Evolutionary conservation across 2,329 filamentous ascomycete genomes (phyloP), one percentile per base, ranked within the genome.

Genomic region (Xylariaceae sp.): DNA sequence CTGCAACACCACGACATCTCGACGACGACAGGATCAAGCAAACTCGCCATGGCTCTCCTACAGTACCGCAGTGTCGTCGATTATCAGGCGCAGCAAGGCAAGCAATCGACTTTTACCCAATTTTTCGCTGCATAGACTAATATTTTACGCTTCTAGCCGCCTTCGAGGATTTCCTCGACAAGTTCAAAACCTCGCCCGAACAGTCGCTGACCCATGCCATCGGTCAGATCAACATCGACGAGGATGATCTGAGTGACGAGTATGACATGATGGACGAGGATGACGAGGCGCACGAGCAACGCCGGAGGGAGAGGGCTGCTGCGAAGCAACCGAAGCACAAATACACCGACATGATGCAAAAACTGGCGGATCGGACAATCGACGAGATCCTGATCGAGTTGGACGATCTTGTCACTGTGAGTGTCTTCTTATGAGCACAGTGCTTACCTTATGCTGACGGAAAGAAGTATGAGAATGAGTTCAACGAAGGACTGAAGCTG

Each of bases 191-290:
- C 57, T 87, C 81, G 71, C 88, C 78, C 58, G 85, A 81, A 74
- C 83, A 81, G 61, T 83, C 88, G 61, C 86, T 95, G 66, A 86
- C 90, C 45, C 88, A 92, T 72, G 92, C 92, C 50, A 82, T 99
- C 52, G 86, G 90, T 67, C 86, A 88, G 66, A 85, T 99, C 69
- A 89, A 89, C 70, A 89, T 99, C 65, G 88, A 92, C 73, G 92
- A 91, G 71, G 88, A 95, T 75, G 89, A 88, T 67, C 82, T 90
- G 48, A 92, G 88, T 74, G 92, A 96, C 70, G 91, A 96, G 69
- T 90, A 96, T 73, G 92, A 97, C 70, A 90, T 95, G 71, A 91
- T 96, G 86, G 90, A 96, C 72, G 88, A 92, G 68, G 83, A 86
- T 62, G 87, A 90, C 63, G 84, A 85, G 56, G 79, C 79, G 15